A percentile compares a stretch with the other conserved stretches of the same genome.
These are phyloP conservation scores for Aeschynomene evenia DNA, from an alignment of 306 rosid species.

Conservation along the genomic window DNA sequence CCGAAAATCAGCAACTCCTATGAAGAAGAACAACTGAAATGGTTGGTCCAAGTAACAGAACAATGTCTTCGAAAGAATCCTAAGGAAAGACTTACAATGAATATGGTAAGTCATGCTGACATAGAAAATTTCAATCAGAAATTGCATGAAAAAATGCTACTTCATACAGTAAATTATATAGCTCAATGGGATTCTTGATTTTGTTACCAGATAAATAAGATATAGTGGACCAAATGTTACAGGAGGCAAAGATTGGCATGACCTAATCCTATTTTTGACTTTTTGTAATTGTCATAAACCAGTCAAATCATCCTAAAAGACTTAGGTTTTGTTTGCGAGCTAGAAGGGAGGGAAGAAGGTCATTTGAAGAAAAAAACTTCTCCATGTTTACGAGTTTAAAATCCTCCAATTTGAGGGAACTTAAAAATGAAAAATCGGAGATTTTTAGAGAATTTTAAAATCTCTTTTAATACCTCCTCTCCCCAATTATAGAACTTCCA, in stretches of 20 bases:
- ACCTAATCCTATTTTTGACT: not conserved
- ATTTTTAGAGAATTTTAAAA: too few species aligned
- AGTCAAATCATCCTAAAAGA: not conserved
- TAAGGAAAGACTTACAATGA: slow-evolving; percentile 37
- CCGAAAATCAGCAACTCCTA: slow-evolving; percentile 37
- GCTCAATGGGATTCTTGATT: not conserved
- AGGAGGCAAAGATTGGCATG: not conserved
- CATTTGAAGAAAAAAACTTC: too few species aligned
- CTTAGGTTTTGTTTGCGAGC: too few species aligned
- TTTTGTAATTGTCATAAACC: not conserved
- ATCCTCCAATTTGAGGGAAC: too few species aligned
- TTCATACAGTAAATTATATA: not conserved
- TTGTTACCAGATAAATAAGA: not conserved
- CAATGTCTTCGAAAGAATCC: slow-evolving; percentile 50
- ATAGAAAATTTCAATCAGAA: not conserved
- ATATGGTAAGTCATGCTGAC: slow-evolving; percentile 42
- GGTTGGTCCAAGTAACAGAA: slow-evolving; percentile 46
- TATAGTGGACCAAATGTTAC: not conserved
- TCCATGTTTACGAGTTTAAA: too few species aligned
- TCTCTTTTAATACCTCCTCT: too few species aligned
- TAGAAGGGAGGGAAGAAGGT: too few species aligned
- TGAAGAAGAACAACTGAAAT: slow-evolving; percentile 40
- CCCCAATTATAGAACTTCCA: too few species aligned
- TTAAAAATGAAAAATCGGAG: too few species aligned
- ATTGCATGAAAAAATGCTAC: not conserved